Base-by-base conservation (phyloP, 495 filamentous ascomycete species). In the Neurospora sp. region DNA sequence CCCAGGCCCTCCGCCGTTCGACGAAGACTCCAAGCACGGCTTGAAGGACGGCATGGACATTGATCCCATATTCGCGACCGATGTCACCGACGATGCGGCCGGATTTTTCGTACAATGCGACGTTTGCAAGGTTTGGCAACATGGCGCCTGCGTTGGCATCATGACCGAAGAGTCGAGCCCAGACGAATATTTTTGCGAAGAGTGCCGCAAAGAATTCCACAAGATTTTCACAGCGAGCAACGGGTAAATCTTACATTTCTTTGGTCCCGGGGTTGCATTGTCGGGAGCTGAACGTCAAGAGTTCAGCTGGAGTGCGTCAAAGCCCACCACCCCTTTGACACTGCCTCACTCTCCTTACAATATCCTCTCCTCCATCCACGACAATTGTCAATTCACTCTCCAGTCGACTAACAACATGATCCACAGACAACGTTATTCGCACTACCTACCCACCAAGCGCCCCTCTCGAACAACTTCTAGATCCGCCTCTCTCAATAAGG, bases 71-170 rank as follows among this genome's bases (percentile, higher is more conserved):
- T 88, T 90, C 74, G 84, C 89, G 71, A 92, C 94, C 77, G 85
- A 90, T 70, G 83, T 93, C 69, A 88, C 90, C 38, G 94, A 98
- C 77, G 95, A 97, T 69, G 85, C 92, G 69, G 95, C 96, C 44
- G 94, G 95, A 18, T 91, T 98, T 81, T 99, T 97, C 81, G 94
- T 99, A 74, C 96, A 98, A 84, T 99, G 96, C 88, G 96, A 99
- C 82, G 85, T 89, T 69, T 99, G 96, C 84, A 96, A 97, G 81
- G 96, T 98, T 72, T 99, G 96, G 96, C 96, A 99, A 79, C 96
- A 99, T 78, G 96, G 96, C 79, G 94, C 93, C 72, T 99, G 96
- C 83, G 96, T 99, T 70, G 96, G 96, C 44, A 97, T 99, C 76
- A 94, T 94, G 87, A 93, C 97, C 75, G 93, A 95, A 80, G 90